phyloP scores from a whole-genome alignment of 352 stramenopile genomes.

The Globisporangium orthogonon region DNA sequence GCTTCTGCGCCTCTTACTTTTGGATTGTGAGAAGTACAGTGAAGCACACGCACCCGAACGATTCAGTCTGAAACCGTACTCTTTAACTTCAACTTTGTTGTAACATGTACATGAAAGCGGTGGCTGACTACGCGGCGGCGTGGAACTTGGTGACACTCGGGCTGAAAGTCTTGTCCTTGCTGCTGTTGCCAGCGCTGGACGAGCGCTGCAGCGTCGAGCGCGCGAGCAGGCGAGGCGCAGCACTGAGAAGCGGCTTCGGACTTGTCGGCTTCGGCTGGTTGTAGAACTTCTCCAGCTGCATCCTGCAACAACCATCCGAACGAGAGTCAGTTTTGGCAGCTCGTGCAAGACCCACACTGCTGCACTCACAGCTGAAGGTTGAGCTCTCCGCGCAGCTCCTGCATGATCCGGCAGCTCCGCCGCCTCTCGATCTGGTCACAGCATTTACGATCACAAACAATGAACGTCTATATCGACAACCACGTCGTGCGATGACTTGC shows the following conservation, averaged over 20 bases:
- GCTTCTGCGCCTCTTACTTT: too few relatives aligned
- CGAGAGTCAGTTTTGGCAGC: not conserved
- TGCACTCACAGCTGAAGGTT: slow-evolving; percentile 13
- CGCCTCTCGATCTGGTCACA: slow-evolving; percentile 15
- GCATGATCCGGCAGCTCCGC: slow-evolving; percentile 17
- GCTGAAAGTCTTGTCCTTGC: slow-evolving; percentile 1
- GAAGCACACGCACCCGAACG: not conserved
- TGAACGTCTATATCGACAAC: not conserved
- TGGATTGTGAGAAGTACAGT: not conserved
- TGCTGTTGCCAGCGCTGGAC: slow-evolving; percentile 1
- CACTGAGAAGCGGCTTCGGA: not conserved
- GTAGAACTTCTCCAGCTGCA: slow-evolving; percentile 17
- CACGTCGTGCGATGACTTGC: not conserved
- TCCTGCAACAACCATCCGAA: not conserved
- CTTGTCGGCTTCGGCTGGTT: slow-evolving; percentile 5
- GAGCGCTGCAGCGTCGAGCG: slow-evolving; percentile 5
- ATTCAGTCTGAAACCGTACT: not conserved
- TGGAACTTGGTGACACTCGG: slow-evolving; percentile 4
- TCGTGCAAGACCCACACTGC: not conserved
- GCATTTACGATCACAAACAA: not conserved
- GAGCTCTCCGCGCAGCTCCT: slow-evolving; percentile 18
- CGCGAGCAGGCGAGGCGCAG: not conserved
- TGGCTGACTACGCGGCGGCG: slow-evolving; percentile 1
- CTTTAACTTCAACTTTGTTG: slow-evolving; percentile 3
- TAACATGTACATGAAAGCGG: not conserved